These are phyloP conservation scores for Ceratonia siliqua DNA, from an alignment of 306 rosid species.

Conservation along the genomic window DNA sequence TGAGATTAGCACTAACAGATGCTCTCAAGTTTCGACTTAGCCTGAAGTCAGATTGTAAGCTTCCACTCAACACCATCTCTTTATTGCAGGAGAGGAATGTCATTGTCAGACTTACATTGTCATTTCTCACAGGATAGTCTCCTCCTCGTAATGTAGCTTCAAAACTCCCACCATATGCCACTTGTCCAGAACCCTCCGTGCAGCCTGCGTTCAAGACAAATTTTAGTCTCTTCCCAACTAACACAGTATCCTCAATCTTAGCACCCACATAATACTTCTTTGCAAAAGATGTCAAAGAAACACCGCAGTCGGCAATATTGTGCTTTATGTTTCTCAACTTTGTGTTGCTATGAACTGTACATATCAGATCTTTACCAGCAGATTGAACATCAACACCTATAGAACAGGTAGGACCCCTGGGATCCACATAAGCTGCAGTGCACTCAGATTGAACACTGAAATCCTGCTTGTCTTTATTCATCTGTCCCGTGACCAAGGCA, in stretches of 20 bases:
- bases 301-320: slow-evolving; percentile 70
- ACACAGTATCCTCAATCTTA: slow-evolving; percentile 80
- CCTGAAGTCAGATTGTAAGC: slow-evolving; percentile 72
- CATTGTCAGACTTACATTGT: slow-evolving; percentile 61
- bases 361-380: slow-evolving; percentile 66
- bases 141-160: slow-evolving; percentile 76
- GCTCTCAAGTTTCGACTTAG: slow-evolving; percentile 60
- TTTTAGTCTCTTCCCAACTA: slow-evolving; percentile 80
- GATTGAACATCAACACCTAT: slow-evolving; percentile 87
- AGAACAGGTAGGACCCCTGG: slow-evolving; percentile 61
- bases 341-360: slow-evolving; percentile 65
- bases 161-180: slow-evolving; percentile 79
- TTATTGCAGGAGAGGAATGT: slow-evolving; percentile 73
- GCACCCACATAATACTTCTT: slow-evolving; percentile 73
- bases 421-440: slow-evolving; percentile 66
- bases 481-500: slow-evolving; percentile 72
- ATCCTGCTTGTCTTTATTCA: slow-evolving; percentile 78
- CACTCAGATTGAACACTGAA: slow-evolving; percentile 84
- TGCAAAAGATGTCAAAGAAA: slow-evolving; percentile 77
- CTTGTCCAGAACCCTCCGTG: slow-evolving; percentile 72
- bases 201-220: slow-evolving; percentile 69
- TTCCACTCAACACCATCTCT: slow-evolving; percentile 82
- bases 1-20: slow-evolving; percentile 73
- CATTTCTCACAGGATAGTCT: slow-evolving; percentile 83
- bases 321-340: slow-evolving; percentile 64